Evolutionary conservation across 306 rosid species (phyloP).

Genomic region (Vicia villosa): DNA sequence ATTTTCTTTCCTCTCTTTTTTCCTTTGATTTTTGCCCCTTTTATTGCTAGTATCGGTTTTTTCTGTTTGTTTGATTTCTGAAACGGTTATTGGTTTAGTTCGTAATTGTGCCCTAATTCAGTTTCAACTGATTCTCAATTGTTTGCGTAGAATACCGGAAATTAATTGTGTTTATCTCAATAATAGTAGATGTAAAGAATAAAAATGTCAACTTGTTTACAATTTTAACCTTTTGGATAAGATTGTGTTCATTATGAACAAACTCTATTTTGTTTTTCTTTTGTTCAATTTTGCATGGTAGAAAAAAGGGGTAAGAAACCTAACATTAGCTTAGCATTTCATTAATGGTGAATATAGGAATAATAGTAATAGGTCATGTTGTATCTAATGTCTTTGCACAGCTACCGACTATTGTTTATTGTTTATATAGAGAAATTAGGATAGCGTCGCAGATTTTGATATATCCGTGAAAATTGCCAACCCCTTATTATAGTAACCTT

Average conservation of each 20-base stretch:
- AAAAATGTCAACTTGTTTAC: not conserved
- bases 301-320: not conserved
- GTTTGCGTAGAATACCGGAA: not conserved
- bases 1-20: not conserved
- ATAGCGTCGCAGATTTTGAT: not conserved
- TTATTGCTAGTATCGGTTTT: not conserved
- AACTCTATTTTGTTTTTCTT: not conserved
- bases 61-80: not conserved
- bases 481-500: not conserved
- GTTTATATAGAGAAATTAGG: not conserved
- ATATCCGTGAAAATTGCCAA: not conserved
- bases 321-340: not conserved
- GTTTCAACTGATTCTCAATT: not conserved
- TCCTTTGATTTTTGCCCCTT: slow-evolving; percentile 6
- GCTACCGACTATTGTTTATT: not conserved
- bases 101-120: not conserved
- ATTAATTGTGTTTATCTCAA: not conserved
- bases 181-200: not conserved
- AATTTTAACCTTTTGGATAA: not conserved
- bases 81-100: not conserved
- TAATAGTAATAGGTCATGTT: not conserved
- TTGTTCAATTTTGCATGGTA: slow-evolving; percentile 18
- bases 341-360: not conserved
- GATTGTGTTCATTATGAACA: not conserved
- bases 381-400: too few relatives aligned